Evolutionary conservation across 768 basidiomycete species (phyloP), one percentile per base, ranked within the genome.

Genomic region (Mrakia frigida): DNA sequence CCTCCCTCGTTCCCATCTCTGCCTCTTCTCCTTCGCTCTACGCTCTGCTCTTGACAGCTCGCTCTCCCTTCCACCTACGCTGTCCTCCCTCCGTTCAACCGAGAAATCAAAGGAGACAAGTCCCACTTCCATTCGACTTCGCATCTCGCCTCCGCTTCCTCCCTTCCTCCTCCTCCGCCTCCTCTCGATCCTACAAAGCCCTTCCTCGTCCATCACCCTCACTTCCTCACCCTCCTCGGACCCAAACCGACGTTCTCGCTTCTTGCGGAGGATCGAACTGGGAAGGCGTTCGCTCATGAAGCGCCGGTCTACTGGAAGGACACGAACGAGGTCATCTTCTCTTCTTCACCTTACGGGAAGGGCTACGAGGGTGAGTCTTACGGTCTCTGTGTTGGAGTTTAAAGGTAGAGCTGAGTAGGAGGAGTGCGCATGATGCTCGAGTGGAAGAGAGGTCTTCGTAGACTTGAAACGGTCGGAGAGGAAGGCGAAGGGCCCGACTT

Each of bases 251-350:
- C 70, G 4, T 71, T 71, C 31, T 33, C 28, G 2, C 14, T 71
- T 5, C 46, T 71, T 25, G 43, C 70, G 1, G 70, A 71, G 11
- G 46, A 52, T 31, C 53, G 50, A n/a, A 52, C 43, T 1, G 70
- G 70, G 33, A 59, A 71, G 35, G 37, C 46, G 9, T 71, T 71
- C 28, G 70, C 70, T 43, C 70, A 71, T 50, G 70, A 71, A 37
- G 70, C 70, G 3, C 70, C 70, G 25, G 70, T 71, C 25, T 71
- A 50, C 37, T 52, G 46, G 53, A 35, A 50, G 28, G 28, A n/a
- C 3, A 52, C 53, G 25, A 71, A 71, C 31, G 46, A 52, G 70
- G 70, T 71, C 53, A 31, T 71, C 39, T 71, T 52, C 28, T 46
- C 39, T 6, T 53, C 46, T 2, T 52, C 46, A 6, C 46, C 53